Conservation (phyloP, 306 rosid species). For the Lupinus albus region DNA sequence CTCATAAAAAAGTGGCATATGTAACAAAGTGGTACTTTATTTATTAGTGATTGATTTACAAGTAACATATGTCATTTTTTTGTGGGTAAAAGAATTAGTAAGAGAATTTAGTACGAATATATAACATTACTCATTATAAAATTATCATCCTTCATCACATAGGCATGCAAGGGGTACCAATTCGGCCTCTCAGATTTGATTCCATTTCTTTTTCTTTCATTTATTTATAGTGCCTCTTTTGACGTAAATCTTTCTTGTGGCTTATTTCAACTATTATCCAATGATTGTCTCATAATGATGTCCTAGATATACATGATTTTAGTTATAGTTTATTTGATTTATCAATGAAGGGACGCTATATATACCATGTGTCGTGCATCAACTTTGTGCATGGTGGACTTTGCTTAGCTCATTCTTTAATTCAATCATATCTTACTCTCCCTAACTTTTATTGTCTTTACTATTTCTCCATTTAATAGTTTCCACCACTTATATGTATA, state of each 20-base stretch:
- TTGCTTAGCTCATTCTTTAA: constrained; percentile 48
- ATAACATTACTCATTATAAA: too few species aligned
- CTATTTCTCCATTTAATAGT: constrained; percentile 22
- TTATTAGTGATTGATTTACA: too few species aligned
- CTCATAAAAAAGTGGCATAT: too few species aligned
- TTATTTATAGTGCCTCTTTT: too few species aligned
- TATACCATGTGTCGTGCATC: constrained; percentile 40
- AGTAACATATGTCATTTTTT: too few species aligned
- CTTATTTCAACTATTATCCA: constrained; percentile 34
- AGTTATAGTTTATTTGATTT: constrained; percentile 36
- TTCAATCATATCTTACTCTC: constrained; percentile 50
- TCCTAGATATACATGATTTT: constrained; percentile 24
- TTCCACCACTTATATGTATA: constrained; percentile 16
- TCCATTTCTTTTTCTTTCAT: constrained; percentile 10
- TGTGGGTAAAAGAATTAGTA: too few species aligned
- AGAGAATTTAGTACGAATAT: too few species aligned
- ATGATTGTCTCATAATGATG: constrained; percentile 42
- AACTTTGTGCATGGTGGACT: constrained; percentile 52
- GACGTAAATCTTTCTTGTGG: neutral
- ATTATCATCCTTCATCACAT: constrained; percentile 27
- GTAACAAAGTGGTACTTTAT: too few species aligned
- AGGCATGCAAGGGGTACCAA: constrained; percentile 30
- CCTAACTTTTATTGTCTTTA: constrained; percentile 13
- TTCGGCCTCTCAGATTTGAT: constrained; percentile 25
- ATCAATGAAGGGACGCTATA: neutral